Conservation (phyloP, 257 asterid species). For the Gentiana dahurica region DNA sequence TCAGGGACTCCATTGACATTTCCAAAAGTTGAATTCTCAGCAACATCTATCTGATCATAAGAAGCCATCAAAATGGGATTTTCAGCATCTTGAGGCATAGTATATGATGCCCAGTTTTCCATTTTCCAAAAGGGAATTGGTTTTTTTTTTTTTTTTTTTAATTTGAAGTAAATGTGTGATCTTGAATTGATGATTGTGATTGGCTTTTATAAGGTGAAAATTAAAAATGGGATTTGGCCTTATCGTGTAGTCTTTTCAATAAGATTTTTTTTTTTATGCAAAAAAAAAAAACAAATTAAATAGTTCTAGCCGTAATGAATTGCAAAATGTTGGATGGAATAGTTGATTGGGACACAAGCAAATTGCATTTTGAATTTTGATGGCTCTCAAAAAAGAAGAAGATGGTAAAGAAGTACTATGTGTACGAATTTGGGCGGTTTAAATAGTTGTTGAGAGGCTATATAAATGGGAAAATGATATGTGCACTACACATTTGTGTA, state of each 20-base stretch:
- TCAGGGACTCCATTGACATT: conserved; percentile 12
- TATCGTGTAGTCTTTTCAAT: conserved; percentile 37
- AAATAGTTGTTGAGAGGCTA: no score
- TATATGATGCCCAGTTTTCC: conserved; percentile 32
- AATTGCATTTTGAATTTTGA: not conserved
- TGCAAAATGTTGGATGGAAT: conserved; percentile 1
- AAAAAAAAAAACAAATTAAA: not conserved
- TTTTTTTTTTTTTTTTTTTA: not conserved
- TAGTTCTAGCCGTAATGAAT: conserved; percentile 14
- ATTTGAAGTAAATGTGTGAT: conserved; percentile 21
- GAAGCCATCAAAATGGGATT: conserved; percentile 8
- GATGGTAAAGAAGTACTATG: no score
- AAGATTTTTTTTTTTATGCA: conserved; percentile 12
- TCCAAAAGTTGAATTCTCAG: conserved; percentile 15
- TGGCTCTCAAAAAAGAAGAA: not conserved
- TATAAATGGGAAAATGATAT: no score
- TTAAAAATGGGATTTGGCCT: conserved; percentile 40
- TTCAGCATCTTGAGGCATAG: conserved; percentile 10
- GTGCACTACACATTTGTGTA: no score
- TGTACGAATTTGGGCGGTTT: no score
- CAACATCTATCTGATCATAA: conserved; percentile 10
- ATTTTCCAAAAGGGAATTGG: conserved; percentile 7
- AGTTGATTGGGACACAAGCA: not conserved
- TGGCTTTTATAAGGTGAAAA: conserved; percentile 31
- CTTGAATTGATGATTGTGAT: conserved; percentile 34